Evolutionary conservation across 2,329 filamentous ascomycete species (phyloP), one percentile per base, ranked within the genome.

Genomic region (Volutella citrinella): DNA sequence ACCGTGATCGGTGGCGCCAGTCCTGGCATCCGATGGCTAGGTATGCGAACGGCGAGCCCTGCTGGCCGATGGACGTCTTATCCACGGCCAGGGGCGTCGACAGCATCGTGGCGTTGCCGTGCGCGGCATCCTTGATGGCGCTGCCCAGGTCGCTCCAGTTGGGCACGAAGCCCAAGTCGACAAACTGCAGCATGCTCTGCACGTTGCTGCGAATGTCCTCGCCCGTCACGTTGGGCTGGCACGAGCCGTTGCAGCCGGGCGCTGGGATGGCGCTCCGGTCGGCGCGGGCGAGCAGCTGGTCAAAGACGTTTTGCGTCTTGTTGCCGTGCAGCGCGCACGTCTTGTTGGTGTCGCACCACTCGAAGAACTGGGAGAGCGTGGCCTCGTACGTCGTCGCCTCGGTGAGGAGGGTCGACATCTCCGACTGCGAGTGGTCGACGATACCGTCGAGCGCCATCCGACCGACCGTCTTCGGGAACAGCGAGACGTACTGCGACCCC

Each of bases 401-500:
- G 27, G 13, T 19, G 16, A 29, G 13, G 7, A 29, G 16, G 16
- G 18, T 19, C 3, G 27, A 19, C 5, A 12, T 13, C 13, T 19
- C 27, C 10, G 18, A 15, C 18, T 29, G 27, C 13, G 15, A 29
- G 13, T 29, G 27, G 14, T 29, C 8, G 11, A 29, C 12, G 13
- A 17, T 12, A 11, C 27, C 16, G 12, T 29, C 27, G 5, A 29
- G 16, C 3, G 18, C 27, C 27, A 29, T 29, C 5, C 56, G 52
- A 2, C 48, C 46, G 4, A 57, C 44, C 1, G 37, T 38, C 7
- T 49, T 29, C 3, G 56, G 52, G 9, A 52, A 56, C 37, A 64
- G 49, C 2, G 52, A 49, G 3, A 57, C 54, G 26, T 59, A 63
- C 3, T 54, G 55, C 9, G 38, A 32, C 1, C 64, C 64, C 7